Base-by-base conservation (phyloP, 306 rosid species). In the Pyrus communis region DNA sequence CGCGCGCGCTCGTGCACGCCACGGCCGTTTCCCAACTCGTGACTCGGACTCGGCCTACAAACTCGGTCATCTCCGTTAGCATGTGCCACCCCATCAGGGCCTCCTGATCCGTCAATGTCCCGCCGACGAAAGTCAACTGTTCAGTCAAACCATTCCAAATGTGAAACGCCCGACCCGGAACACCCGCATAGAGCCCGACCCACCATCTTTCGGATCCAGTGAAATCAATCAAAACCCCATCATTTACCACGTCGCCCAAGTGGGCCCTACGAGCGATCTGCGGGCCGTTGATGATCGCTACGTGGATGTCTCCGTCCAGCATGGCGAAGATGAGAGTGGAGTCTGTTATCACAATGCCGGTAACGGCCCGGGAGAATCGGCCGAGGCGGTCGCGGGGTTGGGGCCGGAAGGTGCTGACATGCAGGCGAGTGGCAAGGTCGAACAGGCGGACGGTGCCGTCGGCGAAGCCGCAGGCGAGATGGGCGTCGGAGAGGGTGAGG, bases 141-240 rank as follows among this genome's bases (percentile, higher is more conserved):
- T 75, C 88, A 0, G 75, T 88, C 10, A 0, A 18, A 0, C 87
- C 80, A 31, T 92, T 87, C 99, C 99, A 96, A 0, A 96, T 81
- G 51, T 87, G 99, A 23, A 92, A 87, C 0, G 99, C 85, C 18
- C 86, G 85, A 0, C 91, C 97, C 0, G 97, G 86, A 0, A 79
- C 82, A 0, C 99, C 99, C 1, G 99, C 99, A 22, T 77, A 92
- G 0, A 96, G 85, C 2, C 98, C 99, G 17, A 92, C 88, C 99
- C 99, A 96, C 90, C 89, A 88, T 0, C 82, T 74, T 0, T 42
- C 82, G 8, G 82, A 81, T 0, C 98, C 99, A 0, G 89, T 79
- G 55, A 96, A 96, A 64, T 90, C 98, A 1, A 91, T 96, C 5
- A 96, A 9, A 0, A 70, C 93, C 0, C 99, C 99, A 19, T 88